These are phyloP conservation scores for Penicillium sp. DNA, from an alignment of 2,329 filamentous ascomycete genomes.

Conservation along the genomic window DNA sequence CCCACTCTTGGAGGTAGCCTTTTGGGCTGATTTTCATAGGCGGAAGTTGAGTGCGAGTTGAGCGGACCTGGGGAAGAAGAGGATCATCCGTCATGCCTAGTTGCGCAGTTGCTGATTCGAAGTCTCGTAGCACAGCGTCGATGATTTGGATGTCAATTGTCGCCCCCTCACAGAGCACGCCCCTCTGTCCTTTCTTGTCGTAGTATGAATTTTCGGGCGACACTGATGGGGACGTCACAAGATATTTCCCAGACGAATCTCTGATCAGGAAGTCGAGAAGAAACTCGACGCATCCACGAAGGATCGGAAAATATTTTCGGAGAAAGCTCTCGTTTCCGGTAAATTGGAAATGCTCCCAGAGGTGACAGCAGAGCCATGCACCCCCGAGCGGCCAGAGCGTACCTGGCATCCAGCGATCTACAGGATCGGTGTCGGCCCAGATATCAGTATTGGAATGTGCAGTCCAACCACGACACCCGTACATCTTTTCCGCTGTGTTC, in stretches of 20 bases:
- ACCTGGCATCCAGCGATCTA: constrained; percentile 46
- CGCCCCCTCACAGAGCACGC: constrained; percentile 41
- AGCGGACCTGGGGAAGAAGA: constrained; percentile 15
- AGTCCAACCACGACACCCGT: constrained; percentile 57
- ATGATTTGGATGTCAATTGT: constrained; percentile 51
- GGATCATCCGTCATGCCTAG: constrained; percentile 10
- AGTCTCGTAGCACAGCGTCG: constrained; percentile 39
- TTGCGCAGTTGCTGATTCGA: constrained; percentile 13
- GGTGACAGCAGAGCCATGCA: constrained; percentile 62
- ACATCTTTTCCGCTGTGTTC: constrained; percentile 55
- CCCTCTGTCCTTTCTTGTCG: constrained; percentile 21
- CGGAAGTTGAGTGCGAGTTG: constrained; percentile 16
- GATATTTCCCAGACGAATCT: constrained; percentile 22
- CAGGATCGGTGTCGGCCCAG: constrained; percentile 57
- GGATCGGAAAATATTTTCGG: constrained; percentile 21
- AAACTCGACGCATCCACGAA: constrained; percentile 33
- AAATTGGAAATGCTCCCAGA: constrained; percentile 59
- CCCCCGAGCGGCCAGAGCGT: constrained; percentile 45
- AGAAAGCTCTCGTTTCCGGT: constrained; percentile 31
- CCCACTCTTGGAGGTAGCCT: constrained; percentile 36
- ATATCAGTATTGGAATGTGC: constrained; percentile 60
- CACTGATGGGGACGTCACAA: constrained; percentile 28
- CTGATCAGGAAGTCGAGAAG: constrained; percentile 31
- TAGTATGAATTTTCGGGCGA: constrained; percentile 34
- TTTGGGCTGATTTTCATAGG: constrained; percentile 23